Conservation (phyloP, 2,329 filamentous ascomycete species). For the Balansia obtecta region DNA sequence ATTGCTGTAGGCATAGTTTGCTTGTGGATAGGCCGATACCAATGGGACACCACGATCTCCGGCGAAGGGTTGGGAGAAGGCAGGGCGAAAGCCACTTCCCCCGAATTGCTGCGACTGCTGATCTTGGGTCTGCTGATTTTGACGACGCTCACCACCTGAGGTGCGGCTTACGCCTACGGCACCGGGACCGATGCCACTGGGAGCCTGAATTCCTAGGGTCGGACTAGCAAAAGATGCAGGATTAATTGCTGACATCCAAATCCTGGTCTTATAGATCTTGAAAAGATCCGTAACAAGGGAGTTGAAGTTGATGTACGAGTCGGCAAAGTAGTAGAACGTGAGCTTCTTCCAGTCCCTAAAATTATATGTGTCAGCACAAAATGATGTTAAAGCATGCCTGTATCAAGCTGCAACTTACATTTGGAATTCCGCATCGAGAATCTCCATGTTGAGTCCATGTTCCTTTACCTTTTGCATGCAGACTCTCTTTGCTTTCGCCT, state of each 20-base stretch:
- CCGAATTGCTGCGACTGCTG: conserved; percentile 21
- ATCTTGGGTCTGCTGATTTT: conserved; percentile 29
- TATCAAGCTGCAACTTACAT: conserved; percentile 54
- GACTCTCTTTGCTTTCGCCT: conserved; percentile 92
- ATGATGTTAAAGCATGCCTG: not conserved
- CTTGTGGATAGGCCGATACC: conserved; percentile 21
- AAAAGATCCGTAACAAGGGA: conserved; percentile 93
- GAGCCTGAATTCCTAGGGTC: conserved; percentile 56
- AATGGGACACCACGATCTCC: conserved; percentile 29
- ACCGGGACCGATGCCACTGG: conserved; percentile 53
- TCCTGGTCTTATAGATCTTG: conserved; percentile 98
- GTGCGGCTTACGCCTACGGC: conserved; percentile 47
- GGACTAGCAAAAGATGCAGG: conserved; percentile 86
- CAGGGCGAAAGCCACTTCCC: conserved; percentile 28
- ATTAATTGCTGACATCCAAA: conserved; percentile 99
- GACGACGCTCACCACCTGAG: conserved; percentile 32
- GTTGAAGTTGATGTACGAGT: conserved; percentile 98
- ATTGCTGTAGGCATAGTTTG: conserved; percentile 23
- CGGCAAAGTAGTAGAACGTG: conserved; percentile 98
- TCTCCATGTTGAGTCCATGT: conserved; percentile 94
- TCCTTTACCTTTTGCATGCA: conserved; percentile 96
- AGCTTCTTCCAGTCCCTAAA: conserved; percentile 94
- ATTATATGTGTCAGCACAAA: conserved; percentile 6
- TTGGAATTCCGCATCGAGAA: conserved; percentile 95
- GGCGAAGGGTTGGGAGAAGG: conserved; percentile 29